These are phyloP conservation scores for Cantharellus anzutake DNA, from an alignment of 768 basidiomycete genomes.

Conservation along the genomic window DNA sequence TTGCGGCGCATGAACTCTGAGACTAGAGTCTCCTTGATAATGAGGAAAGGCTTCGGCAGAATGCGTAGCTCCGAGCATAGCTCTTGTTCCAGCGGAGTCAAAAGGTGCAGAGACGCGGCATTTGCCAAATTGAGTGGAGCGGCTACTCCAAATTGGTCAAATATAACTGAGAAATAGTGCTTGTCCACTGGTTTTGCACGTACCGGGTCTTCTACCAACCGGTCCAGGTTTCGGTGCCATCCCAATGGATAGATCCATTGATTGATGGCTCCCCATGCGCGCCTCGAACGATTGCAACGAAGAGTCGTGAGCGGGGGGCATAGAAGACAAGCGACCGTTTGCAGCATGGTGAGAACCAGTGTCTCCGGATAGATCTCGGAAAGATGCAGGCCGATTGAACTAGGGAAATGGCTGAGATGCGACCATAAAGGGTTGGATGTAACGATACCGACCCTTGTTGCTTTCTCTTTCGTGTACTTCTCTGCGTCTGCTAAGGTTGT, in stretches of 20 bases:
- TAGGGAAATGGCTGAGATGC: not conserved
- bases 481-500: slow-evolving; percentile 77
- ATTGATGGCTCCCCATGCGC: no score
- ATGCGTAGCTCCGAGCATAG: slow-evolving; percentile 83
- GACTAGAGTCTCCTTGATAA: slow-evolving; percentile 88
- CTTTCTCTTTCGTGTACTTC: slow-evolving; percentile 60
- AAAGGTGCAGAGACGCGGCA: slow-evolving; percentile 73
- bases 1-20: slow-evolving; percentile 82
- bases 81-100: slow-evolving; percentile 70
- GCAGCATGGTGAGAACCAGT: not conserved
- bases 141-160: not conserved
- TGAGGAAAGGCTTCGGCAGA: slow-evolving; percentile 84
- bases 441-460: slow-evolving; percentile 40
- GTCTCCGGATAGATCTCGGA: not conserved
- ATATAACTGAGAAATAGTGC: not conserved
- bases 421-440: not conserved
- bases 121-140: slow-evolving; percentile 75
- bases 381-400: not conserved
- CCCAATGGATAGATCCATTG: no score
- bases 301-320: not conserved
- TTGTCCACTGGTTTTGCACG: not conserved
- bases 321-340: not conserved
- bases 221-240: no score
- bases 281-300: not conserved
- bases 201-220: no score